phyloP scores from a whole-genome alignment of 2,329 filamentous ascomycete species.

The Colletotrichum tofieldiae region DNA sequence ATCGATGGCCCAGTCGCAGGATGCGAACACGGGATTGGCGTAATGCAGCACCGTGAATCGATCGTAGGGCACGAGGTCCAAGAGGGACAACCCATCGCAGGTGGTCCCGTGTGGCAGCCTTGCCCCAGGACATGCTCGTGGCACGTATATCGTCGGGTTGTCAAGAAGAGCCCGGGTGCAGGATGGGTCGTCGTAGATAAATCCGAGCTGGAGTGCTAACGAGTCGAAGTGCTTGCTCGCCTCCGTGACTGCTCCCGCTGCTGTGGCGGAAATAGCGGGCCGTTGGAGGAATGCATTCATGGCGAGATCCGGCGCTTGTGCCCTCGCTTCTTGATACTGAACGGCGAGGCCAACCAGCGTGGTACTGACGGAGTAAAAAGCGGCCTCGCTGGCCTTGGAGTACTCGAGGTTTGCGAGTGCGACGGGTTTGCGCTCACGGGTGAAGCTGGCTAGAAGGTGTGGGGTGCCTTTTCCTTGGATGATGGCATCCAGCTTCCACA shows the following conservation, averaged over 20 bases:
- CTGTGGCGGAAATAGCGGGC: conserved; percentile 6
- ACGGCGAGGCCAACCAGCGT: conserved; percentile 29
- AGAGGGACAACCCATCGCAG: conserved; percentile 1
- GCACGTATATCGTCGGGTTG: conserved; percentile 19
- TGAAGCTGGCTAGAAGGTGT: conserved; percentile 24
- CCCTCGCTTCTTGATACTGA: conserved; percentile 19
- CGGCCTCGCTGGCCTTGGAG: conserved; percentile 34
- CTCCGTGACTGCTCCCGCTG: conserved; percentile 21
- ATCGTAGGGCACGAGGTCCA: conserved; percentile 35
- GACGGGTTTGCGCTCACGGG: conserved; percentile 28
- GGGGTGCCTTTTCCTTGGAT: conserved; percentile 16
- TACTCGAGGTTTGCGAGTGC: conserved; percentile 37
- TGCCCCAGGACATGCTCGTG: conserved; percentile 26
- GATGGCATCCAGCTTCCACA: conserved; percentile 60
- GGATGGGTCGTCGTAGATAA: conserved; percentile 25
- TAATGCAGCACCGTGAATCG: conserved; percentile 32
- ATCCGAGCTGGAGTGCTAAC: conserved; percentile 35
- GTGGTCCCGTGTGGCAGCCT: conserved; percentile 30
- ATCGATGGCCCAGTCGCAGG: conserved; percentile 32
- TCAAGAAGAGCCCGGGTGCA: conserved; percentile 18
- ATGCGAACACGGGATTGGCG: conserved; percentile 18
- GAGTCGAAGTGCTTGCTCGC: conserved; percentile 37
- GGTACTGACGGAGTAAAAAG: conserved; percentile 32
- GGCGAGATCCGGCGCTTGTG: conserved; percentile 10
- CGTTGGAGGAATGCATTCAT: conserved; percentile 27